Evolutionary conservation across 1,139 yeast species (phyloP), one percentile per base, ranked within the genome.

Genomic region (Sugiyamaella japonica): DNA sequence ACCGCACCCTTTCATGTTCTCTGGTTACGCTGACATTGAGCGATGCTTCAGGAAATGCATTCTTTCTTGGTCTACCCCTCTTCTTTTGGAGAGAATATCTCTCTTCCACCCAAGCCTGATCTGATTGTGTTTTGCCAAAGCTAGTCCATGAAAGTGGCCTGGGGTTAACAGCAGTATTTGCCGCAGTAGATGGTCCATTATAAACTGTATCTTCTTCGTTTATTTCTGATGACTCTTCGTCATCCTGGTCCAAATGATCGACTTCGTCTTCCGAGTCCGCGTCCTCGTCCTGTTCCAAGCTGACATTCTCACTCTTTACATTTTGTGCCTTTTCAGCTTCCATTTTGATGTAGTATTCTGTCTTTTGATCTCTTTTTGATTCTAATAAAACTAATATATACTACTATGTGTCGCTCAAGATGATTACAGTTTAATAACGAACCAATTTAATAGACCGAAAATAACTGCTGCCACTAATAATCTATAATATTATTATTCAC

Each of bases 1-100:
- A 48, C 16, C 51, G 29, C 12, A 48, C 51, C 31, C 51, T 29
- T 40, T 48, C 51, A 13, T 48, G 51, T 16, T 48, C 51, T 38
- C 36, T 48, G 4, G 49, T 23, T 6, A 20, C n/a, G n/a, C 29
- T 42, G 6, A 29, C 31, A 37, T 16, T 40, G 15, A 15, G 36
- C 3, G 46, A 34, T 7, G 29, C 29, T 5, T 48, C 51, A 4
- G 32, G 23, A 20, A 38, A 48, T n/a, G 45, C 29, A 17, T 38
- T 39, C 23, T 48, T 48, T 23, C 51, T 39, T 23, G 51, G 51
- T 12, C 51, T 15, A 3, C 51, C 51, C 38, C 51, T 29, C 31
- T 48, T 48, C 20, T 48, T 48, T 20, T 48, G 44, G 12, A 48
- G 20, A 8, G 45, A 23, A 25, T 45, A 45, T 23, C 25, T n/a